phyloP scores from a whole-genome alignment of 345 rosid species.

The Citrus reticulata region DNA sequence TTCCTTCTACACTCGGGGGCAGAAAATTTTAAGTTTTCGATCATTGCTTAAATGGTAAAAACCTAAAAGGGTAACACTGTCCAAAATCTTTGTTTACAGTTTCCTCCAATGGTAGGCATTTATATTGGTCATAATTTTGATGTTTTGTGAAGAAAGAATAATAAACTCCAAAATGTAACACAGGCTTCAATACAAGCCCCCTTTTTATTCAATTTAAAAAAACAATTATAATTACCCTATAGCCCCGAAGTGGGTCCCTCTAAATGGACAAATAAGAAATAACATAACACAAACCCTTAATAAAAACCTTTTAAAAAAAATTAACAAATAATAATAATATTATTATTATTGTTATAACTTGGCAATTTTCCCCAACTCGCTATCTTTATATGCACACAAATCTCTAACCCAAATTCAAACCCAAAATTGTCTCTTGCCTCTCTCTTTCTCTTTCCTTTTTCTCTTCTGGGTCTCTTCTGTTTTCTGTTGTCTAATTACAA shows the following conservation, averaged over 20 bases:
- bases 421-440: background rate
- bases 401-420: background rate
- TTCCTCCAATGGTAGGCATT: background rate
- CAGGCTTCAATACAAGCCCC: background rate
- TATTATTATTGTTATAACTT: too few relatives aligned
- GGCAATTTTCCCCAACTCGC: background rate
- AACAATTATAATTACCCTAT: background rate
- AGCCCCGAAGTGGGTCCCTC: background rate
- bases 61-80: background rate
- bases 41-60: background rate
- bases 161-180: too few relatives aligned
- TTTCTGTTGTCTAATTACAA: background rate
- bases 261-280: background rate
- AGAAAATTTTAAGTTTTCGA: too few relatives aligned
- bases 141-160: background rate
- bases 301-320: background rate
- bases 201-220: too few relatives aligned
- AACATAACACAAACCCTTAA: background rate
- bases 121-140: background rate
- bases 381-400: background rate
- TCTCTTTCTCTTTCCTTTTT: background rate
- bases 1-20: too few relatives aligned
- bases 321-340: too few relatives aligned
- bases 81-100: background rate
- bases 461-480: conserved; percentile 1